phyloP scores from a whole-genome alignment of 2,329 filamentous ascomycete species.

The Xylaria sp. region DNA sequence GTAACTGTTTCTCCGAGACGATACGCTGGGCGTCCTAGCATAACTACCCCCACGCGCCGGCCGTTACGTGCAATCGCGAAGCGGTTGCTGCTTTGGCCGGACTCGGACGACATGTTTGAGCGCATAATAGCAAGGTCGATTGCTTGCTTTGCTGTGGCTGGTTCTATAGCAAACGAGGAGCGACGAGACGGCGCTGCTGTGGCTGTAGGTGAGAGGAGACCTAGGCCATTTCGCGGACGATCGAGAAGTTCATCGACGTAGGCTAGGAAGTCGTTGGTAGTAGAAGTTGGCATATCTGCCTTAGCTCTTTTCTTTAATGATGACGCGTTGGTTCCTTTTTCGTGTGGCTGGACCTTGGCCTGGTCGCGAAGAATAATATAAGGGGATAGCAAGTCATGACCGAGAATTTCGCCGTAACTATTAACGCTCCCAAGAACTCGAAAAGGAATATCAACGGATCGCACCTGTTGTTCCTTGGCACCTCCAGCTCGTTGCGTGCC shows the following conservation, averaged over 20 bases:
- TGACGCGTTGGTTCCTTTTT: slow-evolving; percentile 48
- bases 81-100: slow-evolving; percentile 86
- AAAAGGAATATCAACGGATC: slow-evolving; percentile 92
- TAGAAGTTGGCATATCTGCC: slow-evolving; percentile 50
- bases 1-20: slow-evolving; percentile 88
- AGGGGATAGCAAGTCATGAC: slow-evolving; percentile 93
- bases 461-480: slow-evolving; percentile 82
- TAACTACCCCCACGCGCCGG: slow-evolving; percentile 89
- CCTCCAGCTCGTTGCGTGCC: slow-evolving; percentile 89
- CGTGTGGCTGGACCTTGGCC: slow-evolving; percentile 71
- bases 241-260: slow-evolving; percentile 82
- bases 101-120: slow-evolving; percentile 74
- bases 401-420: slow-evolving; percentile 85
- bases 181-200: slow-evolving; percentile 65
- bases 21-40: slow-evolving; percentile 88
- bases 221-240: slow-evolving; percentile 65
- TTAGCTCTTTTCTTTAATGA: slow-evolving; percentile 45
- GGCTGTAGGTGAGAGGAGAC: slow-evolving; percentile 80
- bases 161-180: slow-evolving; percentile 66
- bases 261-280: slow-evolving; percentile 74
- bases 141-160: slow-evolving; percentile 78
- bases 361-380: slow-evolving; percentile 90
- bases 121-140: slow-evolving; percentile 92
- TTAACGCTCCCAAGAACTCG: slow-evolving; percentile 94
- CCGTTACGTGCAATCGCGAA: slow-evolving; percentile 96